A percentile compares a stretch with the other conserved stretches of the same genome.
These are phyloP conservation scores for Hymenoscyphus albidus DNA, from an alignment of 2,329 filamentous ascomycete species.

Conservation along the genomic window DNA sequence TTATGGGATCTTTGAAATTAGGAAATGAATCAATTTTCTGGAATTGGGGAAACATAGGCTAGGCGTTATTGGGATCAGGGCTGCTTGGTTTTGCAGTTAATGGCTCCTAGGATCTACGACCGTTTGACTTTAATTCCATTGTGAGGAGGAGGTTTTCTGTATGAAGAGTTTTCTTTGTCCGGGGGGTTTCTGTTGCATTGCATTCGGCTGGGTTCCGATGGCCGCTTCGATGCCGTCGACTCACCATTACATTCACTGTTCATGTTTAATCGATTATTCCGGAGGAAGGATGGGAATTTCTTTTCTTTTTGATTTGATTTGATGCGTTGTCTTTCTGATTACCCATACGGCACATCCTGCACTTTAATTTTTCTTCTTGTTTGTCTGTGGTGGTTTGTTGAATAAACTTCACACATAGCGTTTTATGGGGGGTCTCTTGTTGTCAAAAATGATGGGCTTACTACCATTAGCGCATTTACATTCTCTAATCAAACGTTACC, in stretches of 20 bases:
- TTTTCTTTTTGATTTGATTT: conserved; percentile 17
- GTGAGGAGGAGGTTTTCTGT: conserved; percentile 15
- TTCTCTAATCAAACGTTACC: not conserved
- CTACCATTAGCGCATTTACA: not conserved
- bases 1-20: conserved; percentile 17
- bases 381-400: conserved; percentile 6
- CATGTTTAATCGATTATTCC: not conserved
- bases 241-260: not conserved
- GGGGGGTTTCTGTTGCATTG: not conserved
- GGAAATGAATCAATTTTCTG: conserved; percentile 28
- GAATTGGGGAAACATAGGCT: conserved; percentile 17
- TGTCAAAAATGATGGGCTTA: not conserved
- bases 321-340: conserved; percentile 14
- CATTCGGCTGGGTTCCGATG: not conserved
- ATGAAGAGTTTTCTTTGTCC: conserved; percentile 8
- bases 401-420: not conserved
- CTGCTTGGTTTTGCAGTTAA: conserved; percentile 18
- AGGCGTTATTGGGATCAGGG: conserved; percentile 17
- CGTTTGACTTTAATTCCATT: conserved; percentile 14
- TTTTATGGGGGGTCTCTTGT: not conserved
- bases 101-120: conserved; percentile 11
- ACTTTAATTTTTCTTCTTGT: conserved; percentile 23
- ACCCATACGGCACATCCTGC: conserved; percentile 31
- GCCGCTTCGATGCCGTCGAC: conserved; percentile 4
- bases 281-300: not conserved